phyloP scores from a whole-genome alignment of 768 basidiomycete species.

The Rossbeevera mucosa region DNA sequence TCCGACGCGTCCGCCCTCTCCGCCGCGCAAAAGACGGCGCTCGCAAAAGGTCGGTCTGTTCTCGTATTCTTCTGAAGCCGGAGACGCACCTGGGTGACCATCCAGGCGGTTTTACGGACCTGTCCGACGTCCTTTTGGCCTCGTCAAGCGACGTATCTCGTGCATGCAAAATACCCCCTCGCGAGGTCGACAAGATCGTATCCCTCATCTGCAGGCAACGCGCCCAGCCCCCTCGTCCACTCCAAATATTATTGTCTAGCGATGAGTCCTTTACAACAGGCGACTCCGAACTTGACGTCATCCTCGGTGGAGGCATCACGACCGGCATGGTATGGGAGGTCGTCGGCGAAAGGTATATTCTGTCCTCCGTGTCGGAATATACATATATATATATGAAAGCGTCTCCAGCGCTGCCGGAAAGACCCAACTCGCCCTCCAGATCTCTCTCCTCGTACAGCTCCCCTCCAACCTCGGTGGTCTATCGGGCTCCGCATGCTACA shows the following conservation, averaged over 20 bases:
- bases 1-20: slow-evolving; percentile 25
- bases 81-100: not conserved
- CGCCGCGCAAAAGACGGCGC: slow-evolving; percentile 28
- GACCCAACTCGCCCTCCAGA: slow-evolving; percentile 85
- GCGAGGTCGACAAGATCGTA: slow-evolving; percentile 49
- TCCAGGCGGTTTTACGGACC: slow-evolving; percentile 46
- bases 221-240: slow-evolving; percentile 34
- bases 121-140: slow-evolving; percentile 48
- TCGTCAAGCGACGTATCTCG: slow-evolving; percentile 50
- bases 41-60: slow-evolving; percentile 35
- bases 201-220: slow-evolving; percentile 44
- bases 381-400: no score
- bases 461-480: slow-evolving; percentile 53
- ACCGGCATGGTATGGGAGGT: slow-evolving; percentile 85
- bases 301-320: slow-evolving; percentile 74
- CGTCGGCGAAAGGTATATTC: slow-evolving; percentile 77
- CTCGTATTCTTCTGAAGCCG: not conserved
- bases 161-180: slow-evolving; percentile 47
- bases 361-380: not conserved
- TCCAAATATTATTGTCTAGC: slow-evolving; percentile 37
- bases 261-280: slow-evolving; percentile 66
- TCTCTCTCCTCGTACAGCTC: slow-evolving; percentile 75
- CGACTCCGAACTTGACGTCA: slow-evolving; percentile 59
- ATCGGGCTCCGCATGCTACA: slow-evolving; percentile 66
- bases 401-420: slow-evolving; percentile 82